A percentile compares a stretch with the other conserved stretches of the same genome.
Conservation (phyloP, 192 early-diverging fungal genomes). For the Dissophora ornata region DNA sequence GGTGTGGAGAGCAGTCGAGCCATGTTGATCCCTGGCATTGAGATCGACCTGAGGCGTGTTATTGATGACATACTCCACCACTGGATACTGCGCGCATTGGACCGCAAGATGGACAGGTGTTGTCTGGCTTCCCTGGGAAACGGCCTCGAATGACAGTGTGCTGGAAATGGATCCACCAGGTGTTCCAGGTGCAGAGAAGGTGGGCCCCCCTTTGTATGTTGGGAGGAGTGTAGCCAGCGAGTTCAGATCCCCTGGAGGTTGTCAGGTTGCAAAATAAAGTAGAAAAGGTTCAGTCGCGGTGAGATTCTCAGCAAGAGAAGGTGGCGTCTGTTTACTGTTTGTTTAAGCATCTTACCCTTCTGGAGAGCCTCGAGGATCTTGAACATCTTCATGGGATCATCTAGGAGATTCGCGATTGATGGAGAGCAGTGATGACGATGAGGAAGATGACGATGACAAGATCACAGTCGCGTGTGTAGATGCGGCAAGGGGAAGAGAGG, state of each 20-base stretch:
- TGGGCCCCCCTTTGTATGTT: conserved; percentile 24
- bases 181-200: conserved; percentile 19
- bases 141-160: conserved; percentile 40
- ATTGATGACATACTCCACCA: conserved; percentile 64
- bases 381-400: conserved; percentile 55
- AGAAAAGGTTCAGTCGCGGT: no score
- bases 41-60: conserved; percentile 58
- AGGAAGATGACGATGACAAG: no score
- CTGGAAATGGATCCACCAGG: conserved; percentile 46
- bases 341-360: conserved; percentile 22
- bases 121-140: conserved; percentile 27
- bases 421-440: background rate
- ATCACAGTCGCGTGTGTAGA: no score
- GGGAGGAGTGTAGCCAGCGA: conserved; percentile 28
- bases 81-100: conserved; percentile 71
- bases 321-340: no score
- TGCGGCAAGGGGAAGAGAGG: no score
- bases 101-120: conserved; percentile 63
- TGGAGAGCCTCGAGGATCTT: conserved; percentile 54
- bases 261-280: background rate
- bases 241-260: conserved; percentile 26
- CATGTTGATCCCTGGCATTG: conserved; percentile 66
- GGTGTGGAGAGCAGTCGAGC: conserved; percentile 80
- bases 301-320: no score
- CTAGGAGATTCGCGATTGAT: conserved; percentile 13